Evolutionary conservation across 345 rosid genomes (phyloP).

Genomic region (Trapa incisa): DNA sequence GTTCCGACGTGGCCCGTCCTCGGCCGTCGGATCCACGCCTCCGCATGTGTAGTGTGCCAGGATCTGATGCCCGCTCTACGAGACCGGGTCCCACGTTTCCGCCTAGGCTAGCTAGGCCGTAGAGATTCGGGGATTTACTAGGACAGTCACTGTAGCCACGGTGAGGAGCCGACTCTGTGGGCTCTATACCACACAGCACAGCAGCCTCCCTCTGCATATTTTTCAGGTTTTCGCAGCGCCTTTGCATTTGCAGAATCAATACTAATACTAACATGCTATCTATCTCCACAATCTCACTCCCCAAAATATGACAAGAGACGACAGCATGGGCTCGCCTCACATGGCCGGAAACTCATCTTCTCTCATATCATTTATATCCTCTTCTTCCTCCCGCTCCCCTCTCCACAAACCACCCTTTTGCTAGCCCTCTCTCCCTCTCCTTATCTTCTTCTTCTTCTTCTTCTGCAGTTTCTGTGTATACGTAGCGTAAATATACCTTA

Average conservation of each 20-base stretch:
- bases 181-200: too few relatives aligned
- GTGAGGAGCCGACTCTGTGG: not conserved
- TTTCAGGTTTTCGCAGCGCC: too few relatives aligned
- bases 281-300: not conserved
- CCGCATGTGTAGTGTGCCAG: not conserved
- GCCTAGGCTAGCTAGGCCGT: not conserved
- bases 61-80: not conserved
- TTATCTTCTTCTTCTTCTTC: too few relatives aligned
- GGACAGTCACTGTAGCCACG: conserved; percentile 3
- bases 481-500: not conserved
- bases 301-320: conserved; percentile 10
- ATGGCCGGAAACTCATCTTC: conserved; percentile 20
- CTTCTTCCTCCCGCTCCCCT: not conserved
- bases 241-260: too few relatives aligned
- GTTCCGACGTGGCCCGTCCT: not conserved
- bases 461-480: too few relatives aligned
- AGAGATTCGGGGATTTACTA: conserved; percentile 29
- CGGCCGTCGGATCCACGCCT: not conserved
- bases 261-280: not conserved
- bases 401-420: not conserved
- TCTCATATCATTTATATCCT: conserved; percentile 10
- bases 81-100: not conserved
- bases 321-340: conserved; percentile 34
- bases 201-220: too few relatives aligned
- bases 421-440: not conserved